Base-by-base conservation (phyloP, 1,284 basidiomycete genomes). In the Ustilago lituana region DNA sequence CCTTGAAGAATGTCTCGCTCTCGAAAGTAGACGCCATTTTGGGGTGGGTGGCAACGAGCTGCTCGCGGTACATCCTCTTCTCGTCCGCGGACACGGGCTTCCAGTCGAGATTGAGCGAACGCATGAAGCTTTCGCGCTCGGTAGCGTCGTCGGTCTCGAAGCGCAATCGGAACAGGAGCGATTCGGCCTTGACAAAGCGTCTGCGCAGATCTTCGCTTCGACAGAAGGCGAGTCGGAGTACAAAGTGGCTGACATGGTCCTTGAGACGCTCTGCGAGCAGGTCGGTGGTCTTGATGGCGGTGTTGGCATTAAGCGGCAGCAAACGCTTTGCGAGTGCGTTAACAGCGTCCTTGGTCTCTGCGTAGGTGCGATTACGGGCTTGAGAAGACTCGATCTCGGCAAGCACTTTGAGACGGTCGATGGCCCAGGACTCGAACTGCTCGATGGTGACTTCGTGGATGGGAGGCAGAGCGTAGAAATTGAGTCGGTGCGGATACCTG, bases 221-320 rank as follows among this genome's bases (percentile, higher is more conserved):
- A 83, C 94, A 96, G 83, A 99, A 98, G 2, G 96, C 94, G 35
- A 99, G 86, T 39, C 96, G 86, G 60, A 98, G 86, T 3, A 98
- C 93, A 84, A 94, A 98, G 84, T 99, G 96, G 17, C 93, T 90
- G 27, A 97, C 86, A 79, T 94, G 91, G 82, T 99, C 96, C 73
- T 87, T 89, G 80, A 87, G 87, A 63, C 96, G 86, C 82, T 98
- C 89, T n/a, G 56, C 45, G 20, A 81, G 75, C 9, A 83, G 83
- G 33, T 92, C 88, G 38, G 56, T 45, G 6, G 58, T 62, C 35
- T 72, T 71, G 66, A 55, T 87, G 84, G 24, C 84, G 10, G 87
- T 87, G 62, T 88, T 89, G 45, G 86, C 85, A 51, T 87, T 85
- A 45, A 98, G 84, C 47, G 88, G 89, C 22, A 94, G 85, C 80